Percentiles rank a stretch among this genome's conserved stretches.
Conservation (phyloP, 2,329 filamentous ascomycete species). For the Plectosphaerella sp. region DNA sequence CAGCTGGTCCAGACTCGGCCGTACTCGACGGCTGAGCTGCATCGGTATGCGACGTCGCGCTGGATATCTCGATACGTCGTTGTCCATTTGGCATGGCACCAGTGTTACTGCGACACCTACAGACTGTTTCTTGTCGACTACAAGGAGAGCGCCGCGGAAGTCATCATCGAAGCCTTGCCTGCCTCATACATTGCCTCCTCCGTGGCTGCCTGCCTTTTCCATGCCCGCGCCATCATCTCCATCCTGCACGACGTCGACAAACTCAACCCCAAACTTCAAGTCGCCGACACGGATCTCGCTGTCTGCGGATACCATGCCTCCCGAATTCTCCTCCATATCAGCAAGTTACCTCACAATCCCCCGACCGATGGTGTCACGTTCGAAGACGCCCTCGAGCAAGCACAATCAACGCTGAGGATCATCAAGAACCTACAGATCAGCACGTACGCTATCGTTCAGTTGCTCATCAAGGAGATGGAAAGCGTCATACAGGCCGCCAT, state of each 20-base stretch:
- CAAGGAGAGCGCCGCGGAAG: conserved; percentile 28
- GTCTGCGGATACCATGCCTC: conserved; percentile 36
- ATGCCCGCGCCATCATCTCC: conserved; percentile 17
- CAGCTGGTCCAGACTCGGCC: conserved; percentile 3
- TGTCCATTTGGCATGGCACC: conserved; percentile 24
- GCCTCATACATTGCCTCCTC: conserved; percentile 19
- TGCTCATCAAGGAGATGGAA: neutral
- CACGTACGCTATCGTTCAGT: neutral
- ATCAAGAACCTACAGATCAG: neutral
- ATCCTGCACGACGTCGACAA: conserved; percentile 24
- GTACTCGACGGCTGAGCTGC: conserved; percentile 2
- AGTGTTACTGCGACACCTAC: conserved; percentile 37
- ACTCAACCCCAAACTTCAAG: conserved; percentile 21
- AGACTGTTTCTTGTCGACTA: conserved; percentile 34
- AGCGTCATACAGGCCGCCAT: neutral
- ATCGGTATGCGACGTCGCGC: conserved; percentile 5
- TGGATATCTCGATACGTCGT: conserved; percentile 14
- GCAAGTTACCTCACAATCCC: conserved; percentile 13
- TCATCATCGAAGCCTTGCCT: conserved; percentile 15
- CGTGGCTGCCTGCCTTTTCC: conserved; percentile 26
- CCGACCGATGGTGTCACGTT: conserved; percentile 8
- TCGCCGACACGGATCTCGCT: conserved; percentile 24
- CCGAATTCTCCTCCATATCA: conserved; percentile 28
- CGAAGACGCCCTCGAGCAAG: neutral
- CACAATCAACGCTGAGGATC: neutral